phyloP scores from a whole-genome alignment of 106 monocot genomes.

The Apostasia ramifera region DNA sequence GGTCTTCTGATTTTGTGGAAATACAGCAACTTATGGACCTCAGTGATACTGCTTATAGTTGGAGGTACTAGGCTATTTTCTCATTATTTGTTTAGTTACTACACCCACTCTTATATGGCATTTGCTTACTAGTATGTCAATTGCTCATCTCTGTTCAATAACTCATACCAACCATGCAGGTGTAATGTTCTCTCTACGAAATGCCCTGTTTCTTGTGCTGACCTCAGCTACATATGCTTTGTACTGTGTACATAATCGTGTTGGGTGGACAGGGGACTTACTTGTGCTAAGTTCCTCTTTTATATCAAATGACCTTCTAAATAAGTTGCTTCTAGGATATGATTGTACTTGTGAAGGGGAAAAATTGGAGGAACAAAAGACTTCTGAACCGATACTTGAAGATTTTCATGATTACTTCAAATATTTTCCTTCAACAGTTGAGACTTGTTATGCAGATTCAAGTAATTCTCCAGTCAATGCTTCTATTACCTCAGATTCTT shows the following conservation, averaged over 20 bases:
- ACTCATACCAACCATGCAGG: constrained; percentile 37
- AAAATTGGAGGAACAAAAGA: constrained; percentile 35
- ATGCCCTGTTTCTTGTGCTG: constrained; percentile 56
- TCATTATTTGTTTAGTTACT: background rate
- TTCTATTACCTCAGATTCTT: constrained; percentile 17
- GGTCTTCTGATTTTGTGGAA: constrained; percentile 88
- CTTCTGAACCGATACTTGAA: constrained; percentile 48
- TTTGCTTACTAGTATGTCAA: too few species aligned
- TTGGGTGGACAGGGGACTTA: constrained; percentile 68
- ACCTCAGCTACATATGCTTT: constrained; percentile 54
- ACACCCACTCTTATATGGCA: background rate
- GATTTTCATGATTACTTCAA: constrained; percentile 45
- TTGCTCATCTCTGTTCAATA: too few species aligned
- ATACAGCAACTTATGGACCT: constrained; percentile 73
- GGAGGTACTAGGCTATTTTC: constrained; percentile 54
- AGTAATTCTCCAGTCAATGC: constrained; percentile 34
- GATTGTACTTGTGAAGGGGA: constrained; percentile 23
- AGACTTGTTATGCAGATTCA: constrained; percentile 34
- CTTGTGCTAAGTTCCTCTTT: constrained; percentile 71
- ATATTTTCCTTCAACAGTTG: constrained; percentile 34
- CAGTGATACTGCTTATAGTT: constrained; percentile 57
- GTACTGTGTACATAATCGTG: constrained; percentile 48
- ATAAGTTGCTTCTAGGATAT: constrained; percentile 59
- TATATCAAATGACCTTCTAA: constrained; percentile 77
- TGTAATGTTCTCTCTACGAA: constrained; percentile 62